Conservation (phyloP, 23 red algal species). For the Chondrus crispus region DNA sequence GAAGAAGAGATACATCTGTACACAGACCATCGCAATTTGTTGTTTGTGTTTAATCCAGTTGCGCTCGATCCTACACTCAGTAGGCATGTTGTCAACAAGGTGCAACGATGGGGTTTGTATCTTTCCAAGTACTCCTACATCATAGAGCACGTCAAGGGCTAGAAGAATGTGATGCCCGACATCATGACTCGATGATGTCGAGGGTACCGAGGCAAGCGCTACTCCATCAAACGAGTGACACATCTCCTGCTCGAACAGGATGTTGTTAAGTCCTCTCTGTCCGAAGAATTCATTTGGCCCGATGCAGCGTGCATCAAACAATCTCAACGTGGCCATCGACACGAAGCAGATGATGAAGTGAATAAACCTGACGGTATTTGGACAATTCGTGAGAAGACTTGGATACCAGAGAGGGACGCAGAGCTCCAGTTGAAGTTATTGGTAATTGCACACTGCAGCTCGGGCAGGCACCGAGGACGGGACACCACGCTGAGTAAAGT, state of each 20-base stretch:
- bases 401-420: neutral
- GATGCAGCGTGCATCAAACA: neutral
- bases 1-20: neutral
- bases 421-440: slow-evolving; percentile 7
- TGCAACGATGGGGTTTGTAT: slow-evolving; percentile 29
- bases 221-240: neutral
- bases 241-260: neutral
- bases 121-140: neutral
- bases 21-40: slow-evolving; percentile 20
- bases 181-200: slow-evolving; percentile 15
- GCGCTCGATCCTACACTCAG: neutral
- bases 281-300: neutral
- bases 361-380: neutral
- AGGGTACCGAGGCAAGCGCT: too few relatives aligned
- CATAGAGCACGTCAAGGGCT: neutral
- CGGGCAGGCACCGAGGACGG: neutral
- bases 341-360: neutral
- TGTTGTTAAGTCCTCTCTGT: neutral
- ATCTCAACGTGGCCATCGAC: neutral
- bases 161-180: neutral
- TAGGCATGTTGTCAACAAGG: neutral
- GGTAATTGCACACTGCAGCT: neutral
- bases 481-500: neutral
- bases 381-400: neutral
- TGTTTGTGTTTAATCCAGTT: neutral